phyloP scores from a whole-genome alignment of 1,284 basidiomycete species.

The Ganoderma sinense region DNA sequence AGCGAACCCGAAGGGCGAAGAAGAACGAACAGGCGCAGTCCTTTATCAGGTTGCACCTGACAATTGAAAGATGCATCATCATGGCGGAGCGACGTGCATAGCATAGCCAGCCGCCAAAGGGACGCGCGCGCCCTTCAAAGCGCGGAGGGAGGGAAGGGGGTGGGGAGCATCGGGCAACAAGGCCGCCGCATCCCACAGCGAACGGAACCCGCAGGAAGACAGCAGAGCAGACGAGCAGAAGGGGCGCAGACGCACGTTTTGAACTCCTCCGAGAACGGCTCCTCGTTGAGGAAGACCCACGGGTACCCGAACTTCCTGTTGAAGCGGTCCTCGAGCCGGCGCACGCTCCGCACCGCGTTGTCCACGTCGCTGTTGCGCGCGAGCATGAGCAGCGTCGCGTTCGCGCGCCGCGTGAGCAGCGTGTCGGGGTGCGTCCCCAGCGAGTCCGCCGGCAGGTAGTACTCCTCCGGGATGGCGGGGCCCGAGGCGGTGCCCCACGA shows the following conservation, averaged over 20 bases:
- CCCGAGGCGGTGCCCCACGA: conserved; percentile 24
- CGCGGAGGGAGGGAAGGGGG: background rate
- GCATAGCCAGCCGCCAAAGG: background rate
- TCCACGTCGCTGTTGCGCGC: conserved; percentile 75
- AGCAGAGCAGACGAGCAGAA: background rate
- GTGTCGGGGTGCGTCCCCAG: background rate
- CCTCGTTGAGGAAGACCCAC: conserved; percentile 82
- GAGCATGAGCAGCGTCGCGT: conserved; percentile 53
- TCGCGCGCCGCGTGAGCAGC: conserved; percentile 32
- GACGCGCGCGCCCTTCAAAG: background rate
- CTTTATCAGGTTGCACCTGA: background rate
- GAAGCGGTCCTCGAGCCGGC: conserved; percentile 68
- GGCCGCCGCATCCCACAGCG: background rate
- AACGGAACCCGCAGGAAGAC: background rate
- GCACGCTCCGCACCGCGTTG: conserved; percentile 61
- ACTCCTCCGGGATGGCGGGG: background rate
- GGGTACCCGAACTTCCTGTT: conserved; percentile 74
- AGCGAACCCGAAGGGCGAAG: background rate
- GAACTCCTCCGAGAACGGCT: conserved; percentile 77
- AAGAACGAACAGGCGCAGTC: background rate
- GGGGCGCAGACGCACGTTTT: conserved; percentile 49
- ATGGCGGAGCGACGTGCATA: background rate
- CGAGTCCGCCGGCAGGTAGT: background rate
- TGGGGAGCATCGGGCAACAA: background rate
- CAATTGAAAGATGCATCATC: background rate